These are phyloP conservation scores for Penicillium sp. DNA, from an alignment of 2,329 filamentous ascomycete species.

Conservation along the genomic window DNA sequence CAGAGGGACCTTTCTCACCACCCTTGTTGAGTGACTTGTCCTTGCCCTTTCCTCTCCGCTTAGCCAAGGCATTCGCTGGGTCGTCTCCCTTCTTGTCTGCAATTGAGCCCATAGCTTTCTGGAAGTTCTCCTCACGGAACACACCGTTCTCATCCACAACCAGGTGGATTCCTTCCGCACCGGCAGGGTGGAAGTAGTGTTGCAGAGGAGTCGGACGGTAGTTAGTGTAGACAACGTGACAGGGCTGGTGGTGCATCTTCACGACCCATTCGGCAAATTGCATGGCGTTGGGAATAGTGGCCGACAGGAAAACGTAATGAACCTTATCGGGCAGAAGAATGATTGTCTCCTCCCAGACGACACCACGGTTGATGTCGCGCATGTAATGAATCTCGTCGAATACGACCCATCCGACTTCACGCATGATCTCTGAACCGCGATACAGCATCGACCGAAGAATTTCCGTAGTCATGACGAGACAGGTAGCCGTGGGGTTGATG, in stretches of 20 bases:
- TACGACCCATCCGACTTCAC: slow-evolving; percentile 96
- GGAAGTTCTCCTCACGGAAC: slow-evolving; percentile 97
- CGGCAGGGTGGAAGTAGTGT: slow-evolving; percentile 96
- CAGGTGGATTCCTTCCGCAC: slow-evolving; percentile 89
- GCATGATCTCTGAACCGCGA: slow-evolving; percentile 98
- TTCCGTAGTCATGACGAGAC: slow-evolving; percentile 98
- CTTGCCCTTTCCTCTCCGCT: slow-evolving; percentile 84
- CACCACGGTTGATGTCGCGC: slow-evolving; percentile 84
- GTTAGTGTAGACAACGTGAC: slow-evolving; percentile 98
- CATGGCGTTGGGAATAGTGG: slow-evolving; percentile 98
- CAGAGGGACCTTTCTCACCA: slow-evolving; percentile 71
- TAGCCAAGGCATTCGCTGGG: slow-evolving; percentile 77
- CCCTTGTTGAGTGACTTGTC: slow-evolving; percentile 92
- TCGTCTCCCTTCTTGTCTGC: slow-evolving; percentile 87
- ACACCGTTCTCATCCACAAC: slow-evolving; percentile 96
- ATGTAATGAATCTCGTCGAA: slow-evolving; percentile 99
- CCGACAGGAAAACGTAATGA: slow-evolving; percentile 96
- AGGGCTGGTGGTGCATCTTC: slow-evolving; percentile 96
- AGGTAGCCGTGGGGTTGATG: slow-evolving; percentile 97
- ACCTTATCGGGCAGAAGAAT: slow-evolving; percentile 98
- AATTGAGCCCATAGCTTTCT: slow-evolving; percentile 90
- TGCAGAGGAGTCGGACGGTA: slow-evolving; percentile 96
- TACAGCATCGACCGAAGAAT: slow-evolving; percentile 99
- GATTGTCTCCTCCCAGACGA: slow-evolving; percentile 99
- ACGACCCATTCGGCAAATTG: slow-evolving; percentile 99